These are phyloP conservation scores for Flaveria floridana DNA, from an alignment of 140 eudicot species.

Conservation along the genomic window DNA sequence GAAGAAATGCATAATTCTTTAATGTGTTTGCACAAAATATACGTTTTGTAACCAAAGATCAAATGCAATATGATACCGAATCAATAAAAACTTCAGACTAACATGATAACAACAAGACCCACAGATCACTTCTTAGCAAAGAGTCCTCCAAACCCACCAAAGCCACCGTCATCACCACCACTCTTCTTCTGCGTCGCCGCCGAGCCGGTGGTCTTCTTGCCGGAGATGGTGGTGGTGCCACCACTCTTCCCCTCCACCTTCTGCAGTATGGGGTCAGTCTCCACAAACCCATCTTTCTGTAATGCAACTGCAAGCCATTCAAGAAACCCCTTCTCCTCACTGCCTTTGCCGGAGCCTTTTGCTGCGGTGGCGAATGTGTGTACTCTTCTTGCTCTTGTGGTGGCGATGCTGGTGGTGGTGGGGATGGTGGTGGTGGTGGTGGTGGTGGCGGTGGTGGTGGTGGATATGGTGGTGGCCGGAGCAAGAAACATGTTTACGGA, in stretches of 20 bases:
- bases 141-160: slow-evolving; percentile 64
- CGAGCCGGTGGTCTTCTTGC: slow-evolving; percentile 43
- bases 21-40: slow-evolving; percentile 38
- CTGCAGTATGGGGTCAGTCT: slow-evolving; percentile 45
- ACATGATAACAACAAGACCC: slow-evolving; percentile 19
- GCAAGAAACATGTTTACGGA: slow-evolving; percentile 46
- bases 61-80: slow-evolving; percentile 21
- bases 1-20: slow-evolving; percentile 36
- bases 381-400: slow-evolving; percentile 42
- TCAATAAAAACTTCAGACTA: slow-evolving; percentile 27
- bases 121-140: slow-evolving; percentile 61
- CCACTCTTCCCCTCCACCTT: slow-evolving; percentile 49
- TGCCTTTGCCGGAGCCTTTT: slow-evolving; percentile 35
- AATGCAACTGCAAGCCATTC: slow-evolving; percentile 34
- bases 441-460: slow-evolving; percentile 15
- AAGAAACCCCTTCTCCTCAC: slow-evolving; percentile 40
- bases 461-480: slow-evolving; percentile 35
- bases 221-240: slow-evolving; percentile 23
- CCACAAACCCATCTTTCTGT: slow-evolving; percentile 31
- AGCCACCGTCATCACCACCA: slow-evolving; percentile 42
- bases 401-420: slow-evolving; percentile 6
- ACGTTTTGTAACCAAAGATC: slow-evolving; percentile 28
- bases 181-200: slow-evolving; percentile 52
- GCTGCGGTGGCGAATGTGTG: slow-evolving; percentile 43
- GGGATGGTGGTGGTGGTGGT: not conserved